A percentile compares a stretch with the other conserved stretches of the same genome.
These are phyloP conservation scores for Hanseniaspora mollemarum DNA, from an alignment of 805 yeast species.

Conservation along the genomic window DNA sequence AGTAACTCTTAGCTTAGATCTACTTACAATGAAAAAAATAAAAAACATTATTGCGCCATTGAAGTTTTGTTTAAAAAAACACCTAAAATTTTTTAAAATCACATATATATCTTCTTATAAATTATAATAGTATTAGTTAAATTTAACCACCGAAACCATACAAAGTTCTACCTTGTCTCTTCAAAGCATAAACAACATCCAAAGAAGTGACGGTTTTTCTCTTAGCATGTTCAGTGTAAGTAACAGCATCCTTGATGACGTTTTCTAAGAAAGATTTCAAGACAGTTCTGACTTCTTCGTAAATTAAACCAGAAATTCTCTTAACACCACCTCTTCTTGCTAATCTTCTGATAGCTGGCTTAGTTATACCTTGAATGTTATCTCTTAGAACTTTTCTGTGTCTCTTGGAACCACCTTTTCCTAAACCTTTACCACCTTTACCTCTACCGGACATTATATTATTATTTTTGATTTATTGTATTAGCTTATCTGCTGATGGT, in stretches of 20 bases:
- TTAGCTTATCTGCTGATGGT: constrained; percentile 16
- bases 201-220: constrained; percentile 98
- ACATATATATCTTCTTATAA: constrained; percentile 6
- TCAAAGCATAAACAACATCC: constrained; percentile 96
- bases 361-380: constrained; percentile 97
- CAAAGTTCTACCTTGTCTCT: constrained; percentile 99
- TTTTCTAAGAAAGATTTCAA: constrained; percentile 88
- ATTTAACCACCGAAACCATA: constrained; percentile 98
- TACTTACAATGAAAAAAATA: no score
- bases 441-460: constrained; percentile 94
- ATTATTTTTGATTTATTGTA: constrained; percentile 10
- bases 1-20: no score
- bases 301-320: constrained; percentile 96
- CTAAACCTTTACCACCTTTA: constrained; percentile 99
- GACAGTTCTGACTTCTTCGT: constrained; percentile 97
- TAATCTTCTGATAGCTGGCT: constrained; percentile 98
- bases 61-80: not conserved
- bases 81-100: constrained; percentile 15
- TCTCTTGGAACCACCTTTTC: constrained; percentile 99
- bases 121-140: constrained; percentile 4
- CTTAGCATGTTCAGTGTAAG: constrained; percentile 99
- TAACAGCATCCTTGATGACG: constrained; percentile 96
- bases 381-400: constrained; percentile 99
- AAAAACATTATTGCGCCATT: no score
- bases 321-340: constrained; percentile 99